Base-by-base conservation (phyloP, 257 asterid species). In the Apocynum venetum region DNA sequence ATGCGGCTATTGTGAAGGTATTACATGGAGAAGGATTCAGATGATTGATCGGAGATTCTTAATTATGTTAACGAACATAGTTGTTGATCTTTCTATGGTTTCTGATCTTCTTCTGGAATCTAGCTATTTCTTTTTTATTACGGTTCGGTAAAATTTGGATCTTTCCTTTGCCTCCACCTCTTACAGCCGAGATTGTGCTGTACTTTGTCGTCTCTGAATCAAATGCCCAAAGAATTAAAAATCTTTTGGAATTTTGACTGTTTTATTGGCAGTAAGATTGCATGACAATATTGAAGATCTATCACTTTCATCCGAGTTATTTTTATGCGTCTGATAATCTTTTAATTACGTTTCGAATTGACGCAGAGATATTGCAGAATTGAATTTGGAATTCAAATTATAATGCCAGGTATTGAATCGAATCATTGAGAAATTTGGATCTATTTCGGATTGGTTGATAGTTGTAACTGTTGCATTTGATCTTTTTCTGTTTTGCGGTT, bases 401-500 rank as follows among this genome's bases (percentile, higher is more conserved):
- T 72, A 89, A 91, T 91, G 97, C 88, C 91, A 85, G 98, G 98
- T 93, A 80, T n/a, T 40, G 55, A 4, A 46, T n/a, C 72, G 0
- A 65, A 8, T 40, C 40, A 47, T 75, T 10, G 55, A 68, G 9
- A 51, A 41, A 2, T 52, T 63, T 76, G 47, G 70, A 70, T 63
- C 65, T 38, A 10, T 66, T 61, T 76, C 66, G 40, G 55, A 48
- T 57, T 43, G 19, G 4, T 60, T n/a, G 52, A 41, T 53, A 73
- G 48, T 8, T 36, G 47, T 36, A 19, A 73, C 13, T 17, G 15
- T 67, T 17, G 31, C 52, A 67, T 67, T 67, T 67, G 72, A 43
- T 67, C 12, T 43, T 43, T 65, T 65, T 7, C 12, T n/a, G 13
- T 14, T 56, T 5, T 0, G 41, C 6, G 47, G 11, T 11, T 80